Conservation (phyloP, 2,329 filamentous ascomycete species). For the Alternaria sp. region DNA sequence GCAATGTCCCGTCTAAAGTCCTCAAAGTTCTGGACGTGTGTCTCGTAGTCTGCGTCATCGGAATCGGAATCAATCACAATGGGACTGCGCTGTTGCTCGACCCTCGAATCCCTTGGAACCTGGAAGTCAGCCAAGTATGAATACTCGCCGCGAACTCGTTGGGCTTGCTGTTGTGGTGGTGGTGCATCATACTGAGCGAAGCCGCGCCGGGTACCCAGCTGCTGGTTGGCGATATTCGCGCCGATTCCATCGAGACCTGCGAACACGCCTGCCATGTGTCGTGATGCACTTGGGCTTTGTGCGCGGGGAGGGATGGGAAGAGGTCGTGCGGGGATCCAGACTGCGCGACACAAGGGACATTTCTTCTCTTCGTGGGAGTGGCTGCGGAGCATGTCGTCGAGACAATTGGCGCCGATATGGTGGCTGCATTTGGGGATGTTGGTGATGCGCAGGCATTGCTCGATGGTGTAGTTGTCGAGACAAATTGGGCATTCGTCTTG, state of each 20-base stretch:
- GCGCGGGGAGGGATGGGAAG: neutral
- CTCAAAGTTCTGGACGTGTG: constrained; percentile 16
- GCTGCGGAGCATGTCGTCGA: constrained; percentile 19
- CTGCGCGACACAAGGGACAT: constrained; percentile 34
- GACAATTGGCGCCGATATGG: constrained; percentile 25
- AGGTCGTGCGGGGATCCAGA: constrained; percentile 25
- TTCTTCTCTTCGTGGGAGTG: constrained; percentile 22
- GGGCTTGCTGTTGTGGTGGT: neutral
- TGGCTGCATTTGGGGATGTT: constrained; percentile 27
- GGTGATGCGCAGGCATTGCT: constrained; percentile 25
- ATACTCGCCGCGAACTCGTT: neutral
- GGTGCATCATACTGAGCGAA: neutral
- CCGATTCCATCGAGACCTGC: neutral
- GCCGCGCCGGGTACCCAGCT: neutral
- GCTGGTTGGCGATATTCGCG: neutral
- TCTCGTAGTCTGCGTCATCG: constrained; percentile 14
- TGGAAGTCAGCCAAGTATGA: neutral
- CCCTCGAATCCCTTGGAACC: neutral
- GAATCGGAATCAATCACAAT: constrained; percentile 17
- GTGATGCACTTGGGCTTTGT: neutral
- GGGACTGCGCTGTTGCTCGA: neutral
- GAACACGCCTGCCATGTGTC: neutral
- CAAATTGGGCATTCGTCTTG: constrained; percentile 33
- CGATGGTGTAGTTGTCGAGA: constrained; percentile 25
- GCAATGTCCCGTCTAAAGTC: constrained; percentile 20